Conservation (phyloP, 2,329 filamentous ascomycete genomes). For the Onygenales sp. region DNA sequence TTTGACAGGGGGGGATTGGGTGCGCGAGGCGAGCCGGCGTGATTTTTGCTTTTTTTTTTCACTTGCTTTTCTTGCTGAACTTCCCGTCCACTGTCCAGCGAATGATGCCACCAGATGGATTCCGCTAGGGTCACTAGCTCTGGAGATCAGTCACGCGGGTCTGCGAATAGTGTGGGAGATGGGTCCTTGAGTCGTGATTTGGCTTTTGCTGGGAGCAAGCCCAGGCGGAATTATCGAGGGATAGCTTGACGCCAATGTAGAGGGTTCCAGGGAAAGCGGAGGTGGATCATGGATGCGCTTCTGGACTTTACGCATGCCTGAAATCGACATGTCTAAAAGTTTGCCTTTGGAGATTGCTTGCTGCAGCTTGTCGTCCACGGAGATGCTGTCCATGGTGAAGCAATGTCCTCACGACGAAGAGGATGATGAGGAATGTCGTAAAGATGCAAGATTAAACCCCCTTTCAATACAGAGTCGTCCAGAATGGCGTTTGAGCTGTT, state of each 20-base stretch:
- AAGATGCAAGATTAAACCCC: too few species aligned
- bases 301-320: too few species aligned
- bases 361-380: too few species aligned
- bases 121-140: background rate
- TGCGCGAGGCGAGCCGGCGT: too few species aligned
- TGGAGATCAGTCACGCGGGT: constrained; percentile 5
- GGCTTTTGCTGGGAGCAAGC: background rate
- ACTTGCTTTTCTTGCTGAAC: background rate
- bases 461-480: too few species aligned
- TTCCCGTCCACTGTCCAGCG: background rate
- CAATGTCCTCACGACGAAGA: too few species aligned
- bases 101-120: background rate
- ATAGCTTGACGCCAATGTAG: background rate
- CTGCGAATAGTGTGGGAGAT: constrained; percentile 2
- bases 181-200: background rate
- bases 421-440: too few species aligned
- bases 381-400: too few species aligned
- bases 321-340: too few species aligned
- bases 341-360: too few species aligned
- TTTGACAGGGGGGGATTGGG: background rate
- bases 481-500: too few species aligned
- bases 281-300: too few species aligned
- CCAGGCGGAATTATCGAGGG: background rate
- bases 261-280: background rate
- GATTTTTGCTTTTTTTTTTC: background rate